A percentile compares a stretch with the other conserved stretches of the same genome.
Evolutionary conservation across 1,139 yeast genomes (phyloP).

Genomic region (Suhomyces choctaworum): DNA sequence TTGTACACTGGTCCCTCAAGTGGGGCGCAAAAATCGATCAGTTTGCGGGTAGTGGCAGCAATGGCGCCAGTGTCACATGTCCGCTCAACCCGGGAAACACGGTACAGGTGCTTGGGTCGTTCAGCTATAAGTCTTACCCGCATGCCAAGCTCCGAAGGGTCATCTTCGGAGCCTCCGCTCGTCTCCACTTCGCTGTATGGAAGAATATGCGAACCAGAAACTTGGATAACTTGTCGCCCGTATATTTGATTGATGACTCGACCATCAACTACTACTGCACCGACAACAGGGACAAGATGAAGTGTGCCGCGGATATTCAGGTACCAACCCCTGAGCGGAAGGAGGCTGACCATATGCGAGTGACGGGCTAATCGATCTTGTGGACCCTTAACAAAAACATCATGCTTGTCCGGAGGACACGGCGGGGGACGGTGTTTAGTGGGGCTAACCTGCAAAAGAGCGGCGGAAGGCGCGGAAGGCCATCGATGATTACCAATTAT

Average conservation of each 20-base stretch:
- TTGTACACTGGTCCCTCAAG: constrained; percentile 6
- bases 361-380: too few species aligned
- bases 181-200: constrained; percentile 2
- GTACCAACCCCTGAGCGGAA: too few species aligned
- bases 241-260: constrained; percentile 1
- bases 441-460: too few species aligned
- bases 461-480: too few species aligned
- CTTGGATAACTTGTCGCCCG: not conserved
- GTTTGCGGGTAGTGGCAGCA: constrained; percentile 12
- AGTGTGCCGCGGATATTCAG: too few species aligned
- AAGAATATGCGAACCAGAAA: not conserved
- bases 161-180: not conserved
- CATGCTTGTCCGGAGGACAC: too few species aligned
- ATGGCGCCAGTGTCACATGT: constrained; percentile 21
- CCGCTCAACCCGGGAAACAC: constrained; percentile 18
- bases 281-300: constrained; percentile 7
- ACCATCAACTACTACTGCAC: constrained; percentile 18
- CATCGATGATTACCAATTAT: too few species aligned
- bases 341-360: too few species aligned
- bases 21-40: not conserved
- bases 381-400: too few species aligned
- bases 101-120: constrained; percentile 22
- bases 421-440: too few species aligned
- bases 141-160: constrained; percentile 16
- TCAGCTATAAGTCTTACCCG: constrained; percentile 17